Base-by-base conservation (phyloP, 352 stramenopile species). In the Peronosclerospora sorghi region DNA sequence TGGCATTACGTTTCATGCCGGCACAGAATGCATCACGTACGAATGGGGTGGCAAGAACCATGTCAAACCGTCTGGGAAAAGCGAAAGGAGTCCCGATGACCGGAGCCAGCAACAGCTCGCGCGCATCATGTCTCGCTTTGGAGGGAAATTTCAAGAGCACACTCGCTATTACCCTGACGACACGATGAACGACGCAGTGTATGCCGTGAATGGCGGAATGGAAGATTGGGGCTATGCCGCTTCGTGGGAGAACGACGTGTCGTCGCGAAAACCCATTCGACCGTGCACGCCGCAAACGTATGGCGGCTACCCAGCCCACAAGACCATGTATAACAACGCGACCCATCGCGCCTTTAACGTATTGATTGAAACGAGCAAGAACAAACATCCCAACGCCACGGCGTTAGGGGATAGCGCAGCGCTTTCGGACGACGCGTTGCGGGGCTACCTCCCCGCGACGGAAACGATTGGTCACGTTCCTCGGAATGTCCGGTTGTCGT, bases 221-320 rank as follows among this genome's bases (percentile, higher is more conserved):
- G 95, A 99, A 64, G 95, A 99, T 68, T 99, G 94, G 93, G 84
- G 68, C 10, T 98, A 98, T 56, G 88, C 88, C 7, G 81, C 69
- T 1, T 93, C 77, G 15, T 96, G 85, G 85, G 80, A 94, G 41
- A 88, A 88, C 35, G 48, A 68, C 5, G 68, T 65, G 32, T 64
- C 56, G 12, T 48, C 60, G 13, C 34, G 39, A n/a, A 58, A 73
- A 45, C 75, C 81, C 12, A 89, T 90, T 32, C 38, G 64, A 34
- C 55, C 74, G 7, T 98, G 95, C 54, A 62, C 73, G 8, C 91
- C 91, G 0, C 78, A 39, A 14, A 91, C 75, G 5, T 97, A 89
- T 65, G 84, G 83, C 6, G 91, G 91, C 8, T 98, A 98, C 59
- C 42, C 53, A 9, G 44, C 55, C 8, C 62, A 87, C 20, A 97